phyloP scores from a whole-genome alignment of 2,329 filamentous ascomycete species.

The Phialocephala sp. region DNA sequence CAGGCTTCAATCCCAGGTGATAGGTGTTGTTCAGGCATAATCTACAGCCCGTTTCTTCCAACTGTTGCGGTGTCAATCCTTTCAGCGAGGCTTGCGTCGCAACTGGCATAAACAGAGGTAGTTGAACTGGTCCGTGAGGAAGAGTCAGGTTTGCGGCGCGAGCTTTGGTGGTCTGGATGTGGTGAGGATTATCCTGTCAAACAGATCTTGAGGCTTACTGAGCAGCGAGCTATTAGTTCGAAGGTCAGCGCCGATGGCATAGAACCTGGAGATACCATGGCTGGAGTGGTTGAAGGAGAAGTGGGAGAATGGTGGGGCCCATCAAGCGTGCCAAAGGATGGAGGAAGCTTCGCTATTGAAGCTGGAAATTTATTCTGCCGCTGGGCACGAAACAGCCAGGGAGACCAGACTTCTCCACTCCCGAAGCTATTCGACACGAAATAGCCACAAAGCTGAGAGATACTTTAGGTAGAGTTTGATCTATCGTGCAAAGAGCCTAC shows the following conservation, averaged over 20 bases:
- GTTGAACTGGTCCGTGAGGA: slow-evolving; percentile 87
- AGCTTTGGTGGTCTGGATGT: slow-evolving; percentile 82
- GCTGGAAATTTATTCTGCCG: slow-evolving; percentile 20
- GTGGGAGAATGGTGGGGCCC: slow-evolving; percentile 16
- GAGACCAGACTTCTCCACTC: background rate
- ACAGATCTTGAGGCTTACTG: slow-evolving; percentile 59
- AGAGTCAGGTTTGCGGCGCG: slow-evolving; percentile 86
- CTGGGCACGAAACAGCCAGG: slow-evolving; percentile 17
- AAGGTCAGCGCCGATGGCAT: slow-evolving; percentile 75
- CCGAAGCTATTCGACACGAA: background rate
- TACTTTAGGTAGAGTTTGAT: background rate
- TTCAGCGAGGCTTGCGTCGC: slow-evolving; percentile 97
- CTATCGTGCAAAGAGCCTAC: background rate
- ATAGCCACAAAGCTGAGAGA: background rate
- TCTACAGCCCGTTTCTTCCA: slow-evolving; percentile 87
- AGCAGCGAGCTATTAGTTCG: slow-evolving; percentile 78
- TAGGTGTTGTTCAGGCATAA: slow-evolving; percentile 98
- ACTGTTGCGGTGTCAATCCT: slow-evolving; percentile 88
- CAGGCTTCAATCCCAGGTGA: slow-evolving; percentile 92
- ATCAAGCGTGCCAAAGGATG: slow-evolving; percentile 3
- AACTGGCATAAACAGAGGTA: slow-evolving; percentile 98
- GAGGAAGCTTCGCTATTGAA: slow-evolving; percentile 15
- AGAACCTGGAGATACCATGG: slow-evolving; percentile 24
- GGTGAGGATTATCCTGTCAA: slow-evolving; percentile 21
- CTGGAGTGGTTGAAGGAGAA: slow-evolving; percentile 17